Base-by-base conservation (phyloP, 2,329 filamentous ascomycete genomes). In the Trichophyton mentagrophytes region DNA sequence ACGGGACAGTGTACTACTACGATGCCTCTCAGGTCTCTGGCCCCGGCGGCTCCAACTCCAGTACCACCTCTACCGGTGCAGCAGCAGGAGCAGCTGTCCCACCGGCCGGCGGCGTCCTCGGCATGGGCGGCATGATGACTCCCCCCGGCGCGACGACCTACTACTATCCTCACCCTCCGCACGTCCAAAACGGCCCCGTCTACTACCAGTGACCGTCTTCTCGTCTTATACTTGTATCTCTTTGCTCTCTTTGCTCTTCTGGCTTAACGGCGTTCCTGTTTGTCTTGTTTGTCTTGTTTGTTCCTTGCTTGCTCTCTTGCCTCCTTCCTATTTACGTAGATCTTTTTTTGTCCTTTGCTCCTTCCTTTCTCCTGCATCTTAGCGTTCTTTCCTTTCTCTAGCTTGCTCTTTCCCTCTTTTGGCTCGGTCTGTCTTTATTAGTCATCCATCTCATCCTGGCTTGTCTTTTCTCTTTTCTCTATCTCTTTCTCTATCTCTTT, bases 1-100 rank as follows among this genome's bases (percentile, higher is more conserved):
- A 96, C 67, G 93, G 93, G 64, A 97, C 95, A 82, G 90, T 96
- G 0, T 97, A 95, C 73, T 99, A 96, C 71, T 91, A 90, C 68
- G 88, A 95, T 69, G 81, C 89, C 6, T 81, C 85, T n/a, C 86
- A 90, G 69, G 77, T 91, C 22, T 15, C 33, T 38, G 49, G 25
- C 22, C 3, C 49, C 49, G 6, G 22, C 22, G 49, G 49, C 6
- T 27, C 49, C 13, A 53, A 8, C 17, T 47, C 44, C 2, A 20
- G 44, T 3, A 20, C 49, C 1, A 17, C 22, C 25, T 15, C n/a
- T 5, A 25, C 22, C 22, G 47, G 22, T n/a, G 40, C 44, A 3
- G 15, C 44, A n/a, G 17, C 44, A 2, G 8, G 22, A 7, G 27
- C 40, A 1, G 11, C 40, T 8, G 15, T 20, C 4, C 74, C 74